Percentiles rank a stretch among this genome's conserved stretches.
Conservation (phyloP, 495 filamentous ascomycete species). For the Aspergillus bertholletiae region DNA sequence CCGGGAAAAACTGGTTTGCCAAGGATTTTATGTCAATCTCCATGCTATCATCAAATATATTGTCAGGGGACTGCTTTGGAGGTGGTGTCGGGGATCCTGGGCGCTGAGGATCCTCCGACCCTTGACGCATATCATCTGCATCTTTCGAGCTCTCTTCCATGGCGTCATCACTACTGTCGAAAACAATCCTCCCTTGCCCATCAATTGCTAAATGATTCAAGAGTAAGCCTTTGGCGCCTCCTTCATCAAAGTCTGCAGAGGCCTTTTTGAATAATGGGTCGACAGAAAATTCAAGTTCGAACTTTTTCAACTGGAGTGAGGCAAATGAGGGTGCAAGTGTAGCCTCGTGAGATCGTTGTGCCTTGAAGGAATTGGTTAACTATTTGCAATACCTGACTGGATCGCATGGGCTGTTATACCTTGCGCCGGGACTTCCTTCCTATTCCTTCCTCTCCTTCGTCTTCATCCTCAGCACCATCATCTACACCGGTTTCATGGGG, state of each 20-base stretch:
- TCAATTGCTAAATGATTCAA: slow-evolving; percentile 96
- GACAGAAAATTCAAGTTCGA: slow-evolving; percentile 94
- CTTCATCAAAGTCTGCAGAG: slow-evolving; percentile 96
- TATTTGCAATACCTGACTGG: background rate
- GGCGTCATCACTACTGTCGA: slow-evolving; percentile 94
- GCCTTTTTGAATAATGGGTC: slow-evolving; percentile 99
- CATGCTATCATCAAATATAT: slow-evolving; percentile 51
- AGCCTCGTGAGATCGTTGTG: slow-evolving; percentile 82
- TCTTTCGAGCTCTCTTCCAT: slow-evolving; percentile 58
- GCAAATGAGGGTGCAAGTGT: slow-evolving; percentile 87
- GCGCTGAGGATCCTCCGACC: slow-evolving; percentile 33
- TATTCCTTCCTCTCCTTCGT: slow-evolving; percentile 76
- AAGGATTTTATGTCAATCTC: slow-evolving; percentile 77
- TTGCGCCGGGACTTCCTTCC: slow-evolving; percentile 74
- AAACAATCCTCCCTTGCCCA: slow-evolving; percentile 85
- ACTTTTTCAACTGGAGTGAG: slow-evolving; percentile 89
- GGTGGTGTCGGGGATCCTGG: slow-evolving; percentile 12
- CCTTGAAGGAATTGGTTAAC: slow-evolving; percentile 24
- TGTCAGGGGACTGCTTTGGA: slow-evolving; percentile 33
- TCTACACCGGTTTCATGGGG: slow-evolving; percentile 62
- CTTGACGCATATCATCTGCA: slow-evolving; percentile 38
- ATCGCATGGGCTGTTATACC: slow-evolving; percentile 32
- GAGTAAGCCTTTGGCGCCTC: slow-evolving; percentile 91
- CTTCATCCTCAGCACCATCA: slow-evolving; percentile 63
- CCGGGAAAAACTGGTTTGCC: slow-evolving; percentile 79